phyloP scores from a whole-genome alignment of 2,329 filamentous ascomycete species.

The Talaromyces sp. region DNA sequence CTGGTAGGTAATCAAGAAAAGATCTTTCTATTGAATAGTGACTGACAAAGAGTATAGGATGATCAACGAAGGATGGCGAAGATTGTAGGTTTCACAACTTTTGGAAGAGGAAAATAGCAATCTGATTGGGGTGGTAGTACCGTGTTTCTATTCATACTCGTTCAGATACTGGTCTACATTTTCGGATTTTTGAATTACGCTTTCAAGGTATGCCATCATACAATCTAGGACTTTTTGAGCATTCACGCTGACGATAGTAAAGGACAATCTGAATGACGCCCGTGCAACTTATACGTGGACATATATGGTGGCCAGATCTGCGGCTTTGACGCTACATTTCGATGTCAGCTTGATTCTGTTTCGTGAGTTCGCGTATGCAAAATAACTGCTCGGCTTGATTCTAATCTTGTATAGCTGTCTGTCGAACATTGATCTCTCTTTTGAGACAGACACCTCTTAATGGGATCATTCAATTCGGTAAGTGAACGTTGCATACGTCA shows the following conservation, averaged over 20 bases:
- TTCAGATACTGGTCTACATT: slow-evolving; percentile 71
- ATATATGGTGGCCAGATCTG: slow-evolving; percentile 69
- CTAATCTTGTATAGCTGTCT: slow-evolving; percentile 51
- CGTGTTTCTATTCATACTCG: slow-evolving; percentile 66
- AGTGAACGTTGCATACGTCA: too few relatives aligned
- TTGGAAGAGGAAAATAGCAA: background rate
- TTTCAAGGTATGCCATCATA: slow-evolving; percentile 50
- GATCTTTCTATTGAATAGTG: background rate
- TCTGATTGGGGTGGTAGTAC: slow-evolving; percentile 50
- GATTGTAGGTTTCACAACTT: slow-evolving; percentile 57
- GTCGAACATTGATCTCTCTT: slow-evolving; percentile 76
- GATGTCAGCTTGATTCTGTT: slow-evolving; percentile 75
- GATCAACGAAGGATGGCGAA: slow-evolving; percentile 79
- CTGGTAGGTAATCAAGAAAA: slow-evolving; percentile 42
- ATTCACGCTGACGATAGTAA: background rate
- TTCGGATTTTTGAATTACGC: slow-evolving; percentile 77
- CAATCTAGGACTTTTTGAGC: background rate
- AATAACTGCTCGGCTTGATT: slow-evolving; percentile 2
- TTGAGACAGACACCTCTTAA: slow-evolving; percentile 75
- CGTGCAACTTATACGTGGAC: slow-evolving; percentile 68
- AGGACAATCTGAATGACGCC: slow-evolving; percentile 62
- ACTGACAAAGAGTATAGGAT: slow-evolving; percentile 48
- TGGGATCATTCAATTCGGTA: slow-evolving; percentile 71
- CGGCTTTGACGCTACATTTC: slow-evolving; percentile 73
- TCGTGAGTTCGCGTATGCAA: slow-evolving; percentile 29